Conservation (phyloP, 2,329 filamentous ascomycete species). For the Epicoccum nigrum region DNA sequence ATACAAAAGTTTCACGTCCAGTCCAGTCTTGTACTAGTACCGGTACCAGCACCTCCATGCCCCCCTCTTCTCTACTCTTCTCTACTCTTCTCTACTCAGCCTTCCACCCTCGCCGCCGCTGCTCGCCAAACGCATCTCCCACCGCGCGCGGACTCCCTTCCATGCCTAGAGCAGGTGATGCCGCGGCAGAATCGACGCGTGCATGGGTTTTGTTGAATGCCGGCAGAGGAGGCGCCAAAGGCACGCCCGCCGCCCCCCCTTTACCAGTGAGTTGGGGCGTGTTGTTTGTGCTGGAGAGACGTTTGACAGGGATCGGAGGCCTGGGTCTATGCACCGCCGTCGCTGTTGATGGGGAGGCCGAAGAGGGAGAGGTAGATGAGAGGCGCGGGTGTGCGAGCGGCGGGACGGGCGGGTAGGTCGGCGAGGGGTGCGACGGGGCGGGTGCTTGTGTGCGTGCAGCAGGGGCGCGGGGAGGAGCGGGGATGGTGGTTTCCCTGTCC, state of each 20-base stretch:
- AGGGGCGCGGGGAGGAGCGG: background rate
- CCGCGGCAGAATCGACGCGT: slow-evolving; percentile 5
- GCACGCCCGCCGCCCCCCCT: background rate
- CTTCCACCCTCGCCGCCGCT: slow-evolving; percentile 7
- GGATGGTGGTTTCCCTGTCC: background rate
- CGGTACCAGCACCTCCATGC: too few species aligned
- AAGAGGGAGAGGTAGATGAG: background rate
- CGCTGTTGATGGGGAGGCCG: background rate
- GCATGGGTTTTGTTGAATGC: background rate
- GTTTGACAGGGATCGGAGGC: slow-evolving; percentile 2
- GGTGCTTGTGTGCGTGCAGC: background rate
- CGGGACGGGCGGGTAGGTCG: background rate
- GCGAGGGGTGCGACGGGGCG: background rate
- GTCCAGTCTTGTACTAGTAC: too few species aligned
- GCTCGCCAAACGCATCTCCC: slow-evolving; percentile 5
- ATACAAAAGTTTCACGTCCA: too few species aligned
- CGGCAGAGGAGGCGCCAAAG: background rate
- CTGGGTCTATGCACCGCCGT: background rate
- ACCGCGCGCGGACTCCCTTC: too few species aligned
- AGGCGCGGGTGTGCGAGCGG: background rate
- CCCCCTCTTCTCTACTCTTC: too few species aligned
- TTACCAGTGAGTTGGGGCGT: too few species aligned
- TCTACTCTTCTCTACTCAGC: too few species aligned
- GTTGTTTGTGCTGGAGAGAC: too few species aligned
- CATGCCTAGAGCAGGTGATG: background rate